These are phyloP conservation scores for Penicillium salamii DNA, from an alignment of 495 filamentous ascomycete species.

Conservation along the genomic window DNA sequence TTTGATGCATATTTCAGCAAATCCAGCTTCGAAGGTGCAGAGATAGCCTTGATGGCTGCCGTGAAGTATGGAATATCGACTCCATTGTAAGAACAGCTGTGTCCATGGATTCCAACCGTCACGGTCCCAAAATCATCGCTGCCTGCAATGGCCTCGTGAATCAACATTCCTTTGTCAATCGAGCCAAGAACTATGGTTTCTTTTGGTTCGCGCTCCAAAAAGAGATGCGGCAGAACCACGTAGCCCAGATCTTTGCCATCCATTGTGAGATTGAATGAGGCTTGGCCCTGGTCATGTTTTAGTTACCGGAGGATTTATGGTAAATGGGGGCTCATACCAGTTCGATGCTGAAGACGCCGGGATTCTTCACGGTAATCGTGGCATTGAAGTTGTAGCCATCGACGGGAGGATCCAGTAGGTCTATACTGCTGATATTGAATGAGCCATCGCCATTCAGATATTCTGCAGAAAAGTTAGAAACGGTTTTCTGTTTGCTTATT, in stretches of 20 bases:
- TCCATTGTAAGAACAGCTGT: conserved; percentile 28
- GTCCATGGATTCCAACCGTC: conserved; percentile 24
- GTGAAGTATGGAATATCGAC: conserved; percentile 30
- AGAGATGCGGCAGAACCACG: conserved; percentile 27
- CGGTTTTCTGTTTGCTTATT: too few relatives aligned
- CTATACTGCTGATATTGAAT: conserved; percentile 26
- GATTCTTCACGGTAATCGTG: conserved; percentile 23
- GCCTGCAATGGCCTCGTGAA: conserved; percentile 17
- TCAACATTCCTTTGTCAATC: conserved; percentile 18
- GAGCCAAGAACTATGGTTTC: conserved; percentile 18
- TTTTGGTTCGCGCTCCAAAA: conserved; percentile 11
- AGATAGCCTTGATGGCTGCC: conserved; percentile 26
- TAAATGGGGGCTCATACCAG: conserved; percentile 27
- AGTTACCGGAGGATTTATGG: too few relatives aligned
- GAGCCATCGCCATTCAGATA: conserved; percentile 20
- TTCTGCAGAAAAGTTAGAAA: conserved; percentile 13
- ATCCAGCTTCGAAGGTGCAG: conserved; percentile 18
- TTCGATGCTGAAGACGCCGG: conserved; percentile 23
- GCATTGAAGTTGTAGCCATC: conserved; percentile 35
- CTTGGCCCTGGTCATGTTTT: conserved; percentile 19
- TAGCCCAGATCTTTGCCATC: conserved; percentile 22
- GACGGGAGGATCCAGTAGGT: conserved; percentile 15
- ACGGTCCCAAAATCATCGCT: conserved; percentile 17
- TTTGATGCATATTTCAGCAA: conserved; percentile 24
- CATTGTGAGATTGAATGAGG: conserved; percentile 29